A percentile compares a stretch with the other conserved stretches of the same genome.
Conservation (phyloP, 176 grass and related monocot species). For the Aegilops speltoides region DNA sequence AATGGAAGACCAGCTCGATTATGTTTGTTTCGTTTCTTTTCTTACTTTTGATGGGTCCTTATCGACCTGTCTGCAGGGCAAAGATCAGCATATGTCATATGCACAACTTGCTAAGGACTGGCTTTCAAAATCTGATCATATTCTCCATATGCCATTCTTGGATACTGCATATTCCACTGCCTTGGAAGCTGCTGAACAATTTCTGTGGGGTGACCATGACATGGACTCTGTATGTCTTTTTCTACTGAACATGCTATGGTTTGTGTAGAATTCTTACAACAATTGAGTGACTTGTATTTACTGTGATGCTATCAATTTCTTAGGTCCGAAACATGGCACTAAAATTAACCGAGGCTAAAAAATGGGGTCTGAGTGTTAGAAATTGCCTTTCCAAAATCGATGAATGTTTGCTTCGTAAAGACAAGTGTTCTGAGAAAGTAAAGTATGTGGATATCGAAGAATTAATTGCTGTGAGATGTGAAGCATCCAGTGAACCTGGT, state of each 20-base stretch:
- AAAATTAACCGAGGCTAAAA: slow-evolving; percentile 62
- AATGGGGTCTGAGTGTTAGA: slow-evolving; percentile 59
- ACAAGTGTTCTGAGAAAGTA: slow-evolving; percentile 54
- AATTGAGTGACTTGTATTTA: slow-evolving; percentile 27
- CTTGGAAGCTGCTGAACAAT: slow-evolving; percentile 75
- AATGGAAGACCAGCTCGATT: not conserved
- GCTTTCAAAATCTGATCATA: slow-evolving; percentile 60
- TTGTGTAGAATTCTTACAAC: not conserved
- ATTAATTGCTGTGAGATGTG: slow-evolving; percentile 51
- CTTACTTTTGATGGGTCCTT: slow-evolving; percentile 8
- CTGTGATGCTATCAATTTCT: slow-evolving; percentile 20
- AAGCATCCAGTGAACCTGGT: slow-evolving; percentile 46
- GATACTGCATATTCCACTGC: slow-evolving; percentile 56
- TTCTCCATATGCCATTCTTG: slow-evolving; percentile 69
- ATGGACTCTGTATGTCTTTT: slow-evolving; percentile 81
- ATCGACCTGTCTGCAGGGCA: slow-evolving; percentile 50
- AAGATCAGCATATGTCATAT: slow-evolving; percentile 56
- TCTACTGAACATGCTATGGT: slow-evolving; percentile 25
- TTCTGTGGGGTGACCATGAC: slow-evolving; percentile 84
- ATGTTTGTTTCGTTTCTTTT: slow-evolving; percentile 17
- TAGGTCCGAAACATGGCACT: slow-evolving; percentile 69
- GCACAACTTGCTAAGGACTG: slow-evolving; percentile 79
- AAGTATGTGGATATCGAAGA: slow-evolving; percentile 60
- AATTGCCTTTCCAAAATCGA: slow-evolving; percentile 62
- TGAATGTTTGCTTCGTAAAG: slow-evolving; percentile 28